Evolutionary conservation across 306 rosid genomes (phyloP), one percentile per base, ranked within the genome.

Genomic region (Erythrophleum fordii): DNA sequence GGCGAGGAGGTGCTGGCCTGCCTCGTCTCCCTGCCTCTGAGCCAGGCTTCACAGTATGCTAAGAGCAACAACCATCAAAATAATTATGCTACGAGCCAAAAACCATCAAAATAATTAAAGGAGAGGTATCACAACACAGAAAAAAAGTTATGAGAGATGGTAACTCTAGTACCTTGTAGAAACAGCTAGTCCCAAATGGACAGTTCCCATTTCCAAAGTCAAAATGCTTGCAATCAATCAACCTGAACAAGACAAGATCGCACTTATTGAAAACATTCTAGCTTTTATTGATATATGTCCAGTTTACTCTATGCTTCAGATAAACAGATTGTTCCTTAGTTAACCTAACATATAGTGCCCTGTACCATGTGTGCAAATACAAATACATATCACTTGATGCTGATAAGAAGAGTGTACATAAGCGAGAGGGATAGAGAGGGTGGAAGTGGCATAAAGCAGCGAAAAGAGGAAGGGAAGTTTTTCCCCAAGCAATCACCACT

Each of bases 161-260:
- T 37, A 72, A 45, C 42, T 35, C 34, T 13, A 74, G 69, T 95
- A 95, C 99, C 99, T 91, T 95, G 86, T 95, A 95, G 87, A 95
- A 95, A 82, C 99, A 95, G 64, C 91, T 77, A 75, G 83, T 75
- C 74, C 99, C 99, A 53, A 93, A 95, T 49, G 98, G 99, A 85
- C 99, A 91, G 83, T 87, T 93, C 81, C 96, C 97, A 85, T 93
- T 88, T 77, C 99, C 98, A 66, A 82, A 89, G 83, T 87, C 80
- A 16, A 93, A 95, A 89, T 95, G 98, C 88, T 89, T 95, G 93
- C 98, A 95, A 85, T 91, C 92, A 79, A 93, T 93, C 83, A 91
- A 88, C 87, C 99, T 95, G 92, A 77, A 42, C 77, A 55, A 48
- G 7, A 59, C 51, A 80, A 68, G 11, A 69, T 7, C 6, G 49